Evolutionary conservation across 2,329 filamentous ascomycete species (phyloP).

Genomic region (Trichoderma asperellum): DNA sequence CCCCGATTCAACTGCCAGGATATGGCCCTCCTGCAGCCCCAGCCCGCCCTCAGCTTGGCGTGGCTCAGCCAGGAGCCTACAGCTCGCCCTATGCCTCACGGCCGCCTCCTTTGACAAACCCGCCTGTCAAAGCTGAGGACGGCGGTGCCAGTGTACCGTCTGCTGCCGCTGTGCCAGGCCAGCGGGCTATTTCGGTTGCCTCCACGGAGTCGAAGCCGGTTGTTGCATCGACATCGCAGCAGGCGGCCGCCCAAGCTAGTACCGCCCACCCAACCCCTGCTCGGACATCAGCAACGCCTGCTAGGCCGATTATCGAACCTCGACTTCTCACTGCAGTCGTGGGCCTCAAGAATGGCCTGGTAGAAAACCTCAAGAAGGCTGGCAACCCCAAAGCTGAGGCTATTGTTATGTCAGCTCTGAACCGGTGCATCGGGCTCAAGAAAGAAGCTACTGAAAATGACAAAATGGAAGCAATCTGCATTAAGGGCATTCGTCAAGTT

Average conservation of each 20-base stretch:
- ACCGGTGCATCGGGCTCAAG: conserved; percentile 55
- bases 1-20: conserved; percentile 42
- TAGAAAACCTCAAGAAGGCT: conserved; percentile 50
- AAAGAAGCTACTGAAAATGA: conserved; percentile 50
- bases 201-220: conserved; percentile 31
- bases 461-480: conserved; percentile 52
- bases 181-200: conserved; percentile 30
- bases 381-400: conserved; percentile 49
- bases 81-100: conserved; percentile 46
- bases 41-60: conserved; percentile 41
- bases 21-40: conserved; percentile 45
- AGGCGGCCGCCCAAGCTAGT: conserved; percentile 29
- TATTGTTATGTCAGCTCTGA: conserved; percentile 58
- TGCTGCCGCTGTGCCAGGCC: conserved; percentile 24
- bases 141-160: conserved; percentile 30
- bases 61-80: conserved; percentile 41
- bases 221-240: conserved; percentile 27
- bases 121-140: conserved; percentile 39
- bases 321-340: conserved; percentile 49
- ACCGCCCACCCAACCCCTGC: conserved; percentile 35
- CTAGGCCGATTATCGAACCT: conserved; percentile 49
- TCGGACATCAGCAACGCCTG: conserved; percentile 36
- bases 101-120: conserved; percentile 38
- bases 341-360: conserved; percentile 52
- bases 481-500: conserved; percentile 49